A percentile compares a stretch with the other conserved stretches of the same genome.
Evolutionary conservation across 805 yeast genomes (phyloP).

Genomic region (Zygotorulaspora florentina): DNA sequence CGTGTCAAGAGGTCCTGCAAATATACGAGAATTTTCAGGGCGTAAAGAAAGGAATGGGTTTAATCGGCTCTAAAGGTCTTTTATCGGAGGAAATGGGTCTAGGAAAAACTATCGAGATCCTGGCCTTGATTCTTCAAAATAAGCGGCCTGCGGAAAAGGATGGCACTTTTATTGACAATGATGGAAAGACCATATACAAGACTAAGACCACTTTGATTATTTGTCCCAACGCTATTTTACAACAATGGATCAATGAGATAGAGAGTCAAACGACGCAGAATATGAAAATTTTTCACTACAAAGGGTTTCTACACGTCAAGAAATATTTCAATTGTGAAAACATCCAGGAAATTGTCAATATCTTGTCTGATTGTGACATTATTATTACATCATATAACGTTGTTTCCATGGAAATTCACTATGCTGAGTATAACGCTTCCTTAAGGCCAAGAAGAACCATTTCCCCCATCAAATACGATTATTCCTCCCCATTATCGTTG

Average conservation of each 20-base stretch:
- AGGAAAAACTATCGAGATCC: slow-evolving; percentile 87
- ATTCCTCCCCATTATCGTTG: slow-evolving; percentile 77
- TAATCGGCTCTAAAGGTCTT: slow-evolving; percentile 46
- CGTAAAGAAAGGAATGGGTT: background rate
- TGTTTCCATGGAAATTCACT: slow-evolving; percentile 70
- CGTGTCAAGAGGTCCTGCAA: slow-evolving; percentile 17
- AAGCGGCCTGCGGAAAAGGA: slow-evolving; percentile 37
- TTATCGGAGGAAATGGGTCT: slow-evolving; percentile 96
- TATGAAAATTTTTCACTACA: slow-evolving; percentile 58
- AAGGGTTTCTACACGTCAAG: slow-evolving; percentile 47
- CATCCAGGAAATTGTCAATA: slow-evolving; percentile 42
- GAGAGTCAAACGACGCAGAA: slow-evolving; percentile 35
- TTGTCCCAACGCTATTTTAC: slow-evolving; percentile 77
- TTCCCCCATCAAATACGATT: slow-evolving; percentile 41
- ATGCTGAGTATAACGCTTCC: slow-evolving; percentile 65
- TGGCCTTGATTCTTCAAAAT: slow-evolving; percentile 60
- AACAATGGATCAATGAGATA: slow-evolving; percentile 85
- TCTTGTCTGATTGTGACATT: slow-evolving; percentile 61
- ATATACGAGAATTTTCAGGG: slow-evolving; percentile 12
- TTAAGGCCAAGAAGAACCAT: slow-evolving; percentile 32
- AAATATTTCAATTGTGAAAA: slow-evolving; percentile 18
- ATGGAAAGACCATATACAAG: slow-evolving; percentile 32
- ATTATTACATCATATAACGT: slow-evolving; percentile 75
- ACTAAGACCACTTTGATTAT: slow-evolving; percentile 75
- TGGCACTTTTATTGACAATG: slow-evolving; percentile 13